Evolutionary conservation across 192 early-diverging fungal species (phyloP).

Genomic region (Geranomyces michiganensis): DNA sequence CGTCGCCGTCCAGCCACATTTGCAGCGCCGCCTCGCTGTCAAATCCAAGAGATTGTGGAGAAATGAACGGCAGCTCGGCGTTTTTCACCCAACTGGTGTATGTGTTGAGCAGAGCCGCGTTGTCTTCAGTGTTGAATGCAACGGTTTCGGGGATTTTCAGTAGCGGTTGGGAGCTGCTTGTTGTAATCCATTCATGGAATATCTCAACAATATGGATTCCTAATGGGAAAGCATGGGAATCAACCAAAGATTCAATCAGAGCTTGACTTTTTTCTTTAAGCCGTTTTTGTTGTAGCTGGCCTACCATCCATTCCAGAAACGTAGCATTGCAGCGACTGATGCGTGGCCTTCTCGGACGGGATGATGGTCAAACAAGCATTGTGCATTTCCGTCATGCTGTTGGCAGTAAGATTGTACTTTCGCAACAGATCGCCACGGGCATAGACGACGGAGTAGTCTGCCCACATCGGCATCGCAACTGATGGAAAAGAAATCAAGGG

Average conservation of each 20-base stretch:
- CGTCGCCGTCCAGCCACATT: slow-evolving; percentile 14
- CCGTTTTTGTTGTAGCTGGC: no score
- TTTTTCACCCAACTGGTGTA: slow-evolving; percentile 9
- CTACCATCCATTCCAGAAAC: slow-evolving; percentile 21
- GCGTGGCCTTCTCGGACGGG: slow-evolving; percentile 10
- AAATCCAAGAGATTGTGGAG: slow-evolving; percentile 7
- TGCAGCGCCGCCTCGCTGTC: slow-evolving; percentile 1
- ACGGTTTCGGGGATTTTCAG: slow-evolving; percentile 19
- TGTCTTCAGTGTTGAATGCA: slow-evolving; percentile 15
- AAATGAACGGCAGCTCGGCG: not conserved
- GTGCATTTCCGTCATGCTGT: slow-evolving; percentile 9
- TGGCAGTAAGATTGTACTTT: slow-evolving; percentile 25
- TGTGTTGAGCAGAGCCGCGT: slow-evolving; percentile 1
- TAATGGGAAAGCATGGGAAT: not conserved
- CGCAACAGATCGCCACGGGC: slow-evolving; percentile 25
- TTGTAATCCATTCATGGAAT: slow-evolving; percentile 18
- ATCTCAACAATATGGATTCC: slow-evolving; percentile 18
- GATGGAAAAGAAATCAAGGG: not conserved
- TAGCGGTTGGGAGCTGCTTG: not conserved
- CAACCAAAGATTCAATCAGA: not conserved
- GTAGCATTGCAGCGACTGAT: slow-evolving; percentile 29
- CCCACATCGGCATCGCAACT: slow-evolving; percentile 33
- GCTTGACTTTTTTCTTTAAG: not conserved
- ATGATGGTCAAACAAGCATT: slow-evolving; percentile 16
- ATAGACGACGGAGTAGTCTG: slow-evolving; percentile 28